A percentile compares a stretch with the other conserved stretches of the same genome.
phyloP scores from a whole-genome alignment of 2,329 filamentous ascomycete genomes.

The Colletotrichum higginsianum region DNA sequence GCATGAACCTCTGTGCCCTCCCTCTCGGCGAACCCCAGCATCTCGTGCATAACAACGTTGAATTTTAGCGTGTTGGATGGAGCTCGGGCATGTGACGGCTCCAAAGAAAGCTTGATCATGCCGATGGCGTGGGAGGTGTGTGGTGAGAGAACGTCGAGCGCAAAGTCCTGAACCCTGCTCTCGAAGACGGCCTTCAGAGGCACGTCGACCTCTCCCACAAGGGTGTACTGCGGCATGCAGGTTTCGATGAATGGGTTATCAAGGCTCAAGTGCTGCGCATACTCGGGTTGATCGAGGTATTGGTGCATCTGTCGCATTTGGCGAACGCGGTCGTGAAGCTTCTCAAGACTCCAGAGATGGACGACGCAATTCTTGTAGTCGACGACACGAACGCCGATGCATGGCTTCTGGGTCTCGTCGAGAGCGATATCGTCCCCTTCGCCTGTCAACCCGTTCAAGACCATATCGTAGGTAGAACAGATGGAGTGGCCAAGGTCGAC shows the following conservation, averaged over 20 bases:
- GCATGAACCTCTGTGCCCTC: conserved; percentile 97
- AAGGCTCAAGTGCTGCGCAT: conserved; percentile 90
- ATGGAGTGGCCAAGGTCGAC: conserved; percentile 90
- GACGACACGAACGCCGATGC: conserved; percentile 89
- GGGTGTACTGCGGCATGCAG: conserved; percentile 92
- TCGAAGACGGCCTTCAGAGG: conserved; percentile 95
- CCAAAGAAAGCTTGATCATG: conserved; percentile 90
- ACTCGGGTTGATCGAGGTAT: conserved; percentile 95
- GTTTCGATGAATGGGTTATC: conserved; percentile 94
- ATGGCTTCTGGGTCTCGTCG: conserved; percentile 87
- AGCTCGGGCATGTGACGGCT: conserved; percentile 93
- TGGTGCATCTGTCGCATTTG: conserved; percentile 98
- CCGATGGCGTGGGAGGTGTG: conserved; percentile 93
- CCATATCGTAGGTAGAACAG: conserved; percentile 96
- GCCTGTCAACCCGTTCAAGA: conserved; percentile 88
- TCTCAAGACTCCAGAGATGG: conserved; percentile 94
- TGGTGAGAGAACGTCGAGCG: conserved; percentile 89
- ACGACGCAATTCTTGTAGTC: conserved; percentile 91
- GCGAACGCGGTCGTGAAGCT: conserved; percentile 87
- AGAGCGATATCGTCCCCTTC: conserved; percentile 88
- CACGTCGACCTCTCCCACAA: conserved; percentile 93
- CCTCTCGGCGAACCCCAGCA: conserved; percentile 93
- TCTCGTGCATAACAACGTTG: conserved; percentile 98
- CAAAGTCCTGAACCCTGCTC: conserved; percentile 93
- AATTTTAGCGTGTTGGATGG: conserved; percentile 96